Evolutionary conservation across 2,329 filamentous ascomycete genomes (phyloP).

Genomic region (Aspergillus melleus): DNA sequence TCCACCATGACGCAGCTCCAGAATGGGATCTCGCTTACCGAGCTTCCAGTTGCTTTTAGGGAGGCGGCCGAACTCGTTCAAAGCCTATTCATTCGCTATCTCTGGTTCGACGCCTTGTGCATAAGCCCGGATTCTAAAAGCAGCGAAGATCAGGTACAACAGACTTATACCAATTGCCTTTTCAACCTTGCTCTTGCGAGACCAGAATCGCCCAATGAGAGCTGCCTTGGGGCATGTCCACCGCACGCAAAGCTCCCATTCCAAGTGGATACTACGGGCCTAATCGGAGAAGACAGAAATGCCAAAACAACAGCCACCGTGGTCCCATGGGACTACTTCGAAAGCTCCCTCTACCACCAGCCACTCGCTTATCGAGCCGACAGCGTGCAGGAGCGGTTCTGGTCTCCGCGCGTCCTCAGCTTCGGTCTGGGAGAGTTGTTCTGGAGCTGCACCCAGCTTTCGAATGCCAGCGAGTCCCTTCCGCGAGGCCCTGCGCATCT

Average conservation of each 20-base stretch:
- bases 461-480: neutral
- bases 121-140: neutral
- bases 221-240: neutral
- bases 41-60: neutral
- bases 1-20: neutral
- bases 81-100: neutral
- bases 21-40: neutral
- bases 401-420: neutral
- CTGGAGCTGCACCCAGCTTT: neutral
- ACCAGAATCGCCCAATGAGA: neutral
- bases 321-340: neutral
- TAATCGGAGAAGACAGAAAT: neutral
- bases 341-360: neutral
- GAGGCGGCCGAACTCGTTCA: neutral
- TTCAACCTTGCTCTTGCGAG: neutral
- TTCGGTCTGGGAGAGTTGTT: neutral
- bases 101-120: neutral
- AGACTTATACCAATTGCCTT: neutral
- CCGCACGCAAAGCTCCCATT: neutral
- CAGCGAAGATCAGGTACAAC: neutral
- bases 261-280: neutral
- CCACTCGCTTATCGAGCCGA: neutral
- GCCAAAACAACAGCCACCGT: neutral
- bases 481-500: neutral
- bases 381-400: neutral